A percentile compares a stretch with the other conserved stretches of the same genome.
phyloP scores from a whole-genome alignment of 2,329 filamentous ascomycete genomes.

The Diaporthe batatas region DNA sequence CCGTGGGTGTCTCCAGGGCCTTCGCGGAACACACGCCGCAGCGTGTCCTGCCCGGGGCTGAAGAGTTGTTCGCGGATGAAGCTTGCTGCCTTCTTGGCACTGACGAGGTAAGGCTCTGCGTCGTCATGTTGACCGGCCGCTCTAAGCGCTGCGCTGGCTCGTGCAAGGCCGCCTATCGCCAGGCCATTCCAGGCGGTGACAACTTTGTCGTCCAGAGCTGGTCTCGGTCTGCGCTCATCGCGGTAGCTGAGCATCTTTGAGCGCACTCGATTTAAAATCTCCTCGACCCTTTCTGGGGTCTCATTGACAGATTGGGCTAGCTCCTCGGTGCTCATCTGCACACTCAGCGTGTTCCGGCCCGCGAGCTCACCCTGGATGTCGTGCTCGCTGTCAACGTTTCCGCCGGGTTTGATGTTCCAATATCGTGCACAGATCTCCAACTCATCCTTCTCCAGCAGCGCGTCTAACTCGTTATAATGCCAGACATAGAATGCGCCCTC shows the following conservation, averaged over 20 bases:
- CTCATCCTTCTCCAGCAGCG: slow-evolving; percentile 72
- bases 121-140: slow-evolving; percentile 64
- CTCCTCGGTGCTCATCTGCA: slow-evolving; percentile 73
- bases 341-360: slow-evolving; percentile 84
- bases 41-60: slow-evolving; percentile 68
- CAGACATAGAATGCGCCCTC: slow-evolving; percentile 93
- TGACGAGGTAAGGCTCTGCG: slow-evolving; percentile 70
- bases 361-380: slow-evolving; percentile 92
- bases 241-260: slow-evolving; percentile 76
- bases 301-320: slow-evolving; percentile 80
- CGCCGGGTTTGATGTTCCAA: slow-evolving; percentile 82
- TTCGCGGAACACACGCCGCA: slow-evolving; percentile 81
- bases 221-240: slow-evolving; percentile 77
- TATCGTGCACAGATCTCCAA: slow-evolving; percentile 80
- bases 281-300: slow-evolving; percentile 73
- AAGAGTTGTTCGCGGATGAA: slow-evolving; percentile 82
- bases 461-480: slow-evolving; percentile 84
- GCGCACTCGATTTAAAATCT: slow-evolving; percentile 74
- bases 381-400: slow-evolving; percentile 82
- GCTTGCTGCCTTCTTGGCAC: slow-evolving; percentile 74
- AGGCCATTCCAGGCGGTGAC: slow-evolving; percentile 89
- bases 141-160: slow-evolving; percentile 73
- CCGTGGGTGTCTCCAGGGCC: slow-evolving; percentile 73
- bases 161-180: slow-evolving; percentile 81
- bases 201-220: slow-evolving; percentile 86